phyloP scores from a whole-genome alignment of 202 grass and related monocot genomes.

The Carex sylvatica region DNA sequence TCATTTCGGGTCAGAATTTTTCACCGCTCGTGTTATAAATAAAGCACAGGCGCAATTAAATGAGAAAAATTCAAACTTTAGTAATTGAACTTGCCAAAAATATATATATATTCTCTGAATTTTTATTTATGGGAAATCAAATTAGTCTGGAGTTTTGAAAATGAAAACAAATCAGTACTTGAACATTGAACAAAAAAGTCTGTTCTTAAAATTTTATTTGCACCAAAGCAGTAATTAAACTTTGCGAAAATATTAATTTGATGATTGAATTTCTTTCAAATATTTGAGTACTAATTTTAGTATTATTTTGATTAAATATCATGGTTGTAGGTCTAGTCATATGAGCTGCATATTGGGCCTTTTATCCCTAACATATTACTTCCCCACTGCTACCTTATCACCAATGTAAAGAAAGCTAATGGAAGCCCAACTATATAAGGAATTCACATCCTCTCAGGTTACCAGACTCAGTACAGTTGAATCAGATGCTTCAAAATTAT shows the following conservation, averaged over 20 bases:
- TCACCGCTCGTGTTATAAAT: too few species aligned
- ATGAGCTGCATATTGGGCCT: background rate
- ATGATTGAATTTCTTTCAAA: background rate
- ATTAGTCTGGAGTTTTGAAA: too few species aligned
- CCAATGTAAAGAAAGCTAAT: background rate
- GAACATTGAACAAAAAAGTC: background rate
- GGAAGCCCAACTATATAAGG: background rate
- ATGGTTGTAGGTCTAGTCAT: background rate
- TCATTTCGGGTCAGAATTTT: too few species aligned
- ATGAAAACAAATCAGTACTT: background rate
- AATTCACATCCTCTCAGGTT: too few species aligned
- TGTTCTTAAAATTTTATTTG: background rate
- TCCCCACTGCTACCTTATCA: background rate
- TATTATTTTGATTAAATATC: background rate
- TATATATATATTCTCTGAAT: too few species aligned
- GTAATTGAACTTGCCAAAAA: too few species aligned
- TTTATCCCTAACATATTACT: background rate
- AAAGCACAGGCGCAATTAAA: too few species aligned
- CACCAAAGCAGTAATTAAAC: background rate
- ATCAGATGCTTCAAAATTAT: too few species aligned
- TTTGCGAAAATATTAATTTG: background rate
- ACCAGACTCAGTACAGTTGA: too few species aligned
- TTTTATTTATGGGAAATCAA: too few species aligned
- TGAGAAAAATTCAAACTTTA: too few species aligned
- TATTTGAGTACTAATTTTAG: background rate